Evolutionary conservation across 306 rosid genomes (phyloP).

Genomic region (Calophaca sinica): DNA sequence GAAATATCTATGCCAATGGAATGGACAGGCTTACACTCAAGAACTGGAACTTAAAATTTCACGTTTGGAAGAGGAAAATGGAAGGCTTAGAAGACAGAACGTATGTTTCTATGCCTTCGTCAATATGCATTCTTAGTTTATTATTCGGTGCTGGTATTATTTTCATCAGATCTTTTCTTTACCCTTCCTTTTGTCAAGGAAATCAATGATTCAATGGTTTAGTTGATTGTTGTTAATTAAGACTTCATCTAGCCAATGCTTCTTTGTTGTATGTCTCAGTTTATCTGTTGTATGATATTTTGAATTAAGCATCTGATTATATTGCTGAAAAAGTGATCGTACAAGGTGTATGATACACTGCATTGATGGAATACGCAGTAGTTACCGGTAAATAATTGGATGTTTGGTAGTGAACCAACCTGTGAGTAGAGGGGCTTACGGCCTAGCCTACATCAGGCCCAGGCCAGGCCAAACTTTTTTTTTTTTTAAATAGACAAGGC

Average conservation of each 20-base stretch:
- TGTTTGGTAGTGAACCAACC: too few species aligned
- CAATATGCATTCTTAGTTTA: slow-evolving; percentile 13
- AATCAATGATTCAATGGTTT: background rate
- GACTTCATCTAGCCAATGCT: slow-evolving; percentile 28
- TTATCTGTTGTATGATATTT: slow-evolving; percentile 5
- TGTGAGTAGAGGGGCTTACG: too few species aligned
- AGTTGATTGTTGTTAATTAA: background rate
- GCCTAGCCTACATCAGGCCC: too few species aligned
- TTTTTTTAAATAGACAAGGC: too few species aligned
- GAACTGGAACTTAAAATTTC: slow-evolving; percentile 93
- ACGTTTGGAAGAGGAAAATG: slow-evolving; percentile 88
- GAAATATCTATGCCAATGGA: slow-evolving; percentile 35
- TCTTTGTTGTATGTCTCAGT: background rate
- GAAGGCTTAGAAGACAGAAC: slow-evolving; percentile 82
- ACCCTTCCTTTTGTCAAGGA: background rate
- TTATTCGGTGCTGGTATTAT: slow-evolving; percentile 22
- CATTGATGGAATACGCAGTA: background rate
- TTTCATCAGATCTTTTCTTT: slow-evolving; percentile 30
- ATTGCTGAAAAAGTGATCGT: background rate
- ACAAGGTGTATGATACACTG: background rate
- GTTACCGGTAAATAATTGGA: too few species aligned
- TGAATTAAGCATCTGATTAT: slow-evolving; percentile 35
- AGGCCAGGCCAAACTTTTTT: too few species aligned
- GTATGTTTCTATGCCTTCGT: slow-evolving; percentile 57
- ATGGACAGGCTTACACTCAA: slow-evolving; percentile 86